phyloP scores from a whole-genome alignment of 2,329 filamentous ascomycete species.

The Lasiodiplodia theobromae region DNA sequence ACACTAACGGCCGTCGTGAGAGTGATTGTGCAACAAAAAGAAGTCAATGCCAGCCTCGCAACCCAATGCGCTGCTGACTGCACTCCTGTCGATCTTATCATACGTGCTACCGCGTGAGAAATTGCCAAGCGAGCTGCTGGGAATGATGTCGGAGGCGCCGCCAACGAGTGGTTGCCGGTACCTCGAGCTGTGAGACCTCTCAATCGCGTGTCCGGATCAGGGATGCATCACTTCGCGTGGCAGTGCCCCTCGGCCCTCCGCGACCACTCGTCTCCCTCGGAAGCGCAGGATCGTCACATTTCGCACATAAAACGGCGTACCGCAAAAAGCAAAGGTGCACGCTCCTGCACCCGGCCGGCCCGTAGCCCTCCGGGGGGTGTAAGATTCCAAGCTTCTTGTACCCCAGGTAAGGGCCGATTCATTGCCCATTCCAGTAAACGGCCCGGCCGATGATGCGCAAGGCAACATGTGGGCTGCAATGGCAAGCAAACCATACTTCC shows the following conservation, averaged over 20 bases:
- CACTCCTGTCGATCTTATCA: conserved; percentile 14
- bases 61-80: neutral
- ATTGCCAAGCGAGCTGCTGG: neutral
- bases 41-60: neutral
- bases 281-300: neutral
- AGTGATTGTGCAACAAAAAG: too few relatives aligned
- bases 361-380: neutral
- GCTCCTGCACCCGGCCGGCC: neutral
- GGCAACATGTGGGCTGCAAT: conserved; percentile 1
- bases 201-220: conserved; percentile 4
- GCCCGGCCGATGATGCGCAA: conserved; percentile 15
- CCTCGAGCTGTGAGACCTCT: neutral
- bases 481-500: neutral
- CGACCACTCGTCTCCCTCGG: neutral
- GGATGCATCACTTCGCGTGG: conserved; percentile 1
- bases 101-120: neutral
- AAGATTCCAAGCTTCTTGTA: conserved; percentile 13
- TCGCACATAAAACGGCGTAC: neutral
- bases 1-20: neutral
- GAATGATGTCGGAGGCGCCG: conserved; percentile 16
- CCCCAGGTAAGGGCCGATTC: conserved; percentile 25
- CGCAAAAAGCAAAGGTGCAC: neutral
- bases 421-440: conserved; percentile 26
- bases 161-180: neutral
- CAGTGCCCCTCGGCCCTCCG: neutral